Percentiles rank a stretch among this genome's conserved stretches.
Conservation (phyloP, 805 yeast genomes). For the Pichia pseudocactophila region DNA sequence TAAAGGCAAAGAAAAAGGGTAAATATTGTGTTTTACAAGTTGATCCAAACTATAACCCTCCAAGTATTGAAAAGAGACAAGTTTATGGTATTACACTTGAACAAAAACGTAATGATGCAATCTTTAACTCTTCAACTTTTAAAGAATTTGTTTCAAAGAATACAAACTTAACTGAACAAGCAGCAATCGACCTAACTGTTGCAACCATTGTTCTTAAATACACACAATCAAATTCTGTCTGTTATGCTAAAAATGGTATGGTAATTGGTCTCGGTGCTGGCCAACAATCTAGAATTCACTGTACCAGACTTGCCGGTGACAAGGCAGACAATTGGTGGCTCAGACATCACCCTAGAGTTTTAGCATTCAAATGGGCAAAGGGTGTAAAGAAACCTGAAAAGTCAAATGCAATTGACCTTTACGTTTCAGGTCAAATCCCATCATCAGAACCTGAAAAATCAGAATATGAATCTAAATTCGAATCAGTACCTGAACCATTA, state of each 20-base stretch:
- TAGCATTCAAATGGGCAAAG: slow-evolving; percentile 93
- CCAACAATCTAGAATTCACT: slow-evolving; percentile 98
- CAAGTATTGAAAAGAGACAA: slow-evolving; percentile 75
- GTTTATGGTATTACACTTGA: slow-evolving; percentile 93
- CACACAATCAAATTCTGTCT: slow-evolving; percentile 97
- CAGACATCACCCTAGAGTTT: slow-evolving; percentile 93
- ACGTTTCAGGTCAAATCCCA: slow-evolving; percentile 87
- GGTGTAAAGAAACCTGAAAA: slow-evolving; percentile 98
- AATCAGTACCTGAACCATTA: slow-evolving; percentile 72
- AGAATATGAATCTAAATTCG: slow-evolving; percentile 88
- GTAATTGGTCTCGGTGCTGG: slow-evolving; percentile 99
- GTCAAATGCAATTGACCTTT: slow-evolving; percentile 94
- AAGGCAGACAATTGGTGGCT: slow-evolving; percentile 99
- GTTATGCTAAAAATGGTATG: slow-evolving; percentile 99
- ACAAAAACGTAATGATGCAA: slow-evolving; percentile 97
- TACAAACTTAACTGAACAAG: slow-evolving; percentile 85
- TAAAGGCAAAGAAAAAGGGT: slow-evolving; percentile 91
- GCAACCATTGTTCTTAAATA: slow-evolving; percentile 96
- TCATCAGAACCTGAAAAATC: slow-evolving; percentile 83
- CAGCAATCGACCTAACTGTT: slow-evolving; percentile 85
- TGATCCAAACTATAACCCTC: slow-evolving; percentile 90
- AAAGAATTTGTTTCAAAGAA: slow-evolving; percentile 84
- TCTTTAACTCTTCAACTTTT: slow-evolving; percentile 82
- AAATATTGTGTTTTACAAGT: slow-evolving; percentile 94
- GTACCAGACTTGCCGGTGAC: slow-evolving; percentile 98